Evolutionary conservation across 768 basidiomycete genomes (phyloP), one percentile per base, ranked within the genome.

Genomic region (Cyclocybe cylindracea): DNA sequence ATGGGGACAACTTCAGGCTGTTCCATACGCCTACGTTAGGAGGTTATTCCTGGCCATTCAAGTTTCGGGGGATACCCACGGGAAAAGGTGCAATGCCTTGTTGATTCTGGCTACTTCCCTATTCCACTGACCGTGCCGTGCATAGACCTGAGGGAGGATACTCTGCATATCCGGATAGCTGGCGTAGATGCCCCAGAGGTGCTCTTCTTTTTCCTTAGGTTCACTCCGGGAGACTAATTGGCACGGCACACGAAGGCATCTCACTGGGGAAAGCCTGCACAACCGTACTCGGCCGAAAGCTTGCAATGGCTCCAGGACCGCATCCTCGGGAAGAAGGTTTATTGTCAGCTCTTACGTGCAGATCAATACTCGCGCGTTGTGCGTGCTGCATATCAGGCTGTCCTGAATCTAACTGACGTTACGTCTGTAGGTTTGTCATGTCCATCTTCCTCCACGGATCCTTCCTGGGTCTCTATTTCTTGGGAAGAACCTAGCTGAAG

Each of bases 151-250:
- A 89, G 83, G 63, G 82, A 86, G 54, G 73, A 92, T 59, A 97
- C 95, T 2, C 75, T 98, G 13, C 87, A 91, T 61, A 84, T 98
- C 29, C 84, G 95, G 10, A 82, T 98, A 29, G 91, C 91, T 10
- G 95, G 92, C 0, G 84, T 94, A 4, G 95, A 98, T 64, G 95
- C 95, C 1, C 95, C 95, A 0, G 95, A 98, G 77, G 92, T 89
- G 58, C 31, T 42, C 43, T 14, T 35, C 44, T 14, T n/a, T 44
- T 31, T 46, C 48, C 31, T 10, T 11, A 45, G 34, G 18, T 6
- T 53, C 38, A 14, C 45, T 45, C 34, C 16, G 46, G 13, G 39
- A 51, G 10, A 48, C 38, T 35, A 37, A 16, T 42, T 43, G 37
- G 10, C 19, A 4, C 7, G 37, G 10, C 19, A 4, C 7, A 39